These are phyloP conservation scores for Casuarina equisetifolia DNA, from an alignment of 306 rosid genomes.

Conservation along the genomic window DNA sequence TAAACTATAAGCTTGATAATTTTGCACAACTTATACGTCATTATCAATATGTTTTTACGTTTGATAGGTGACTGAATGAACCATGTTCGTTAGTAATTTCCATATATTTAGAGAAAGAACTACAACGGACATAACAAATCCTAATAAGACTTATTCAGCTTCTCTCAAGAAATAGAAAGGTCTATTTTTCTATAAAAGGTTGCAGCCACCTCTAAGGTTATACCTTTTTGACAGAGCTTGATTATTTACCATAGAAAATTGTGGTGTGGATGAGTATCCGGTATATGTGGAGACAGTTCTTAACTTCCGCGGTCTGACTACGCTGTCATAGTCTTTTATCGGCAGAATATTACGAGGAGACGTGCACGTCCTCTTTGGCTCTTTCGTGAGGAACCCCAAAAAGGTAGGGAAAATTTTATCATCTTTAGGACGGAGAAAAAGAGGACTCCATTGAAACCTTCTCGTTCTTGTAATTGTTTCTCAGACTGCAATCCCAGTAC, in stretches of 20 bases:
- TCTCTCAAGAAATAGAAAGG: too few relatives aligned
- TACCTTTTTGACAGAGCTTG: not conserved
- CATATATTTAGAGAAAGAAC: too few relatives aligned
- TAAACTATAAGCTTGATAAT: too few relatives aligned
- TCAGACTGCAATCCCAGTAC: too few relatives aligned
- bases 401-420: not conserved
- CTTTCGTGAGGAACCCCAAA: not conserved
- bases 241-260: not conserved
- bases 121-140: too few relatives aligned
- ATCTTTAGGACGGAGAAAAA: not conserved
- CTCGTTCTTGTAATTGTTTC: not conserved
- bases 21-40: too few relatives aligned
- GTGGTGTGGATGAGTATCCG: not conserved
- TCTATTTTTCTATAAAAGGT: too few relatives aligned
- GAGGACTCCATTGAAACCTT: not conserved
- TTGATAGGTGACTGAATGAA: too few relatives aligned
- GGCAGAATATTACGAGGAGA: not conserved
- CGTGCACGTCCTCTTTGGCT: not conserved
- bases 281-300: not conserved
- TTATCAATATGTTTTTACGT: too few relatives aligned
- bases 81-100: too few relatives aligned
- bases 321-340: not conserved
- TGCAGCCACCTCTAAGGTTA: too few relatives aligned
- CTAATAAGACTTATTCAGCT: too few relatives aligned
- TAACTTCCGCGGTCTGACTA: conserved; percentile 20